Percentiles rank a stretch among this genome's conserved stretches.
phyloP scores from a whole-genome alignment of 176 grass and related monocot genomes.

The Triticum turgidum region DNA sequence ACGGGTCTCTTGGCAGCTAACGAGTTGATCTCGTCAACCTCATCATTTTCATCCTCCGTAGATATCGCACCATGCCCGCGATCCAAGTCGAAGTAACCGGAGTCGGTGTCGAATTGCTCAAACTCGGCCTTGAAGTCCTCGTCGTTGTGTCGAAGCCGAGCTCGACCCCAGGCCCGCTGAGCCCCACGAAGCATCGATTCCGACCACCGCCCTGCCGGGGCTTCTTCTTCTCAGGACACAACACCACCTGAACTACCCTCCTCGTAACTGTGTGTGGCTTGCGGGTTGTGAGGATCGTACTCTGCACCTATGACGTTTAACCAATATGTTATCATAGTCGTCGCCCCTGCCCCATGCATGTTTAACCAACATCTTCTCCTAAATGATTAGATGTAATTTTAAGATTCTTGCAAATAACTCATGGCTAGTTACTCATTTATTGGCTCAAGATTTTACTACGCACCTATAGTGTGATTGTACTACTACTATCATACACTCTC shows the following conservation, averaged over 20 bases:
- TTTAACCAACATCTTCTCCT: too few relatives aligned
- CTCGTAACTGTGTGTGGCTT: slow-evolving; percentile 13
- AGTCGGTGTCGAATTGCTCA: slow-evolving; percentile 47
- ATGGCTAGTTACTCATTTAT: neutral
- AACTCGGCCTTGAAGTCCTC: slow-evolving; percentile 79
- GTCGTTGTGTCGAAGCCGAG: neutral
- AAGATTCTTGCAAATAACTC: neutral
- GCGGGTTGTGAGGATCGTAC: slow-evolving; percentile 22
- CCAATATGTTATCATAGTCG: too few relatives aligned
- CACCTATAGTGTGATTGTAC: too few relatives aligned
- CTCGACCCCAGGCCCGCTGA: neutral
- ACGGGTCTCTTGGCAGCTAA: slow-evolving; percentile 35
- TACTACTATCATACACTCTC: too few relatives aligned
- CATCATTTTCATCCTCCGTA: neutral
- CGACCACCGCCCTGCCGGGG: slow-evolving; percentile 21
- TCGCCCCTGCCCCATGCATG: neutral
- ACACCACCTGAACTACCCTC: slow-evolving; percentile 41
- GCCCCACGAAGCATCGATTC: neutral
- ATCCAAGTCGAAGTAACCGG: slow-evolving; percentile 43
- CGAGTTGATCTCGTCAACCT: slow-evolving; percentile 54
- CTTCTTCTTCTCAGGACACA: slow-evolving; percentile 72
- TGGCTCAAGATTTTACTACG: neutral
- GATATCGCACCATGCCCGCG: neutral
- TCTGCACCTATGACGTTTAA: too few relatives aligned
- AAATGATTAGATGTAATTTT: too few relatives aligned